Percentiles rank a stretch among this genome's conserved stretches.
phyloP scores from a whole-genome alignment of 2,329 filamentous ascomycete species.

The Cordyceps farinosa region DNA sequence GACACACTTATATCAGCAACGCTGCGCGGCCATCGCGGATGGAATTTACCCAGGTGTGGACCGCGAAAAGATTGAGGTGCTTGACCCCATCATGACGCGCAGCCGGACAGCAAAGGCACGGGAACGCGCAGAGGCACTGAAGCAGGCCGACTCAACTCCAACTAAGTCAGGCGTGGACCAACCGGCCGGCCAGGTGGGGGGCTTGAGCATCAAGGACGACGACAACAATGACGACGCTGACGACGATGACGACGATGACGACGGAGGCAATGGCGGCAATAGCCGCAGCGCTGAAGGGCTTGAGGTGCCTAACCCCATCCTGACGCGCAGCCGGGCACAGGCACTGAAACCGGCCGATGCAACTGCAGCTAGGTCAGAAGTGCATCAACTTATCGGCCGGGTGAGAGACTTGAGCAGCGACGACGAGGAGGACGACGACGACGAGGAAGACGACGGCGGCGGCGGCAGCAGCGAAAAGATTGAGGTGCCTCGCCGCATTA shows the following conservation, averaged over 20 bases:
- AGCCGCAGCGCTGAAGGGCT: neutral
- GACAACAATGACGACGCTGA: too few relatives aligned
- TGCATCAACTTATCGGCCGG: too few relatives aligned
- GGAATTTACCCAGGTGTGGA: too few relatives aligned
- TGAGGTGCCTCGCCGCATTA: neutral
- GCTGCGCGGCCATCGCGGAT: too few relatives aligned
- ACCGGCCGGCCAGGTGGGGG: too few relatives aligned
- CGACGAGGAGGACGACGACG: neutral
- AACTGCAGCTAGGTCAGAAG: too few relatives aligned
- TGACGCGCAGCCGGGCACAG: neutral
- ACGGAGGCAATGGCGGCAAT: neutral
- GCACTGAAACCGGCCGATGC: neutral
- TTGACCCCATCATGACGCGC: neutral
- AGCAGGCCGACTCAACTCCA: too few relatives aligned
- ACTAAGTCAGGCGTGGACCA: too few relatives aligned
- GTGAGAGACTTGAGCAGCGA: too few relatives aligned
- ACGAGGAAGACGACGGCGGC: neutral
- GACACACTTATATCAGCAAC: too few relatives aligned
- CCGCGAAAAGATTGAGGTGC: too few relatives aligned
- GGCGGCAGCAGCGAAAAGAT: neutral
- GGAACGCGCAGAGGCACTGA: neutral
- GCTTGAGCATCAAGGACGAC: too few relatives aligned
- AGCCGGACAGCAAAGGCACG: neutral
- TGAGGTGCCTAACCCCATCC: neutral
- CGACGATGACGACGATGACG: neutral